Evolutionary conservation across 305 asterid species (phyloP), one percentile per base, ranked within the genome.

Genomic region (Nicotiana rustica): DNA sequence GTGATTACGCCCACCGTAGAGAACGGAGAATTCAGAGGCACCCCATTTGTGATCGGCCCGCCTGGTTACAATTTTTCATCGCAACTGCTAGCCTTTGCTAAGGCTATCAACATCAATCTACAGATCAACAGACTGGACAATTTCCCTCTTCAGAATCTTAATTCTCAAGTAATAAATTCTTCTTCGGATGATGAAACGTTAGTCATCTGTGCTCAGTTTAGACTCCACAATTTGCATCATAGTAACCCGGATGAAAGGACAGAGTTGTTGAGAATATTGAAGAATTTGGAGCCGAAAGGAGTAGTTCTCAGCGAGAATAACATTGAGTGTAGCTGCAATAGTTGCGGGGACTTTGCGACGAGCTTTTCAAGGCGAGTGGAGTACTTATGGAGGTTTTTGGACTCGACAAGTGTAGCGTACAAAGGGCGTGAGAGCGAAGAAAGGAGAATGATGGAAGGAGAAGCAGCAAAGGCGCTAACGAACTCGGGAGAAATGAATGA

Each of bases 391-490:
- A 86, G 92, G 81, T 94, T 94, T 83, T 78, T 94, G 89, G 97
- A 94, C 47, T 90, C 97, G 1, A 89, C 93, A 2, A 94, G 97
- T 29, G 87, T 82, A 0, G 98, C 98, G 13, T 93, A 89, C 60
- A 94, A 93, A 87, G 96, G 97, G 3, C 91, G 97, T 0, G 97
- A 93, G 82, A 91, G 93, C 67, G 97, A 94, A 1, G 97, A 93
- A 83, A 89, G 98, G 86, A 89, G 89, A 89, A 93, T 94, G 96
- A 88, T 94, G 93, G 97, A 94, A 82, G 95, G 93, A 6, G 98
- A 93, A 61, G 97, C 98, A 19, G 95, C 98, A 4, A 91, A 93
- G 86, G 93, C 88, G 13, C 80, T 94, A 86, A 73, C 85, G 38
- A 89, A 87, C 62, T 61, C 6, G 18, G 92, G 91, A n/a, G 97